These are phyloP conservation scores for Aspergillus glaucus DNA, from an alignment of 2,329 filamentous ascomycete genomes.

Conservation along the genomic window DNA sequence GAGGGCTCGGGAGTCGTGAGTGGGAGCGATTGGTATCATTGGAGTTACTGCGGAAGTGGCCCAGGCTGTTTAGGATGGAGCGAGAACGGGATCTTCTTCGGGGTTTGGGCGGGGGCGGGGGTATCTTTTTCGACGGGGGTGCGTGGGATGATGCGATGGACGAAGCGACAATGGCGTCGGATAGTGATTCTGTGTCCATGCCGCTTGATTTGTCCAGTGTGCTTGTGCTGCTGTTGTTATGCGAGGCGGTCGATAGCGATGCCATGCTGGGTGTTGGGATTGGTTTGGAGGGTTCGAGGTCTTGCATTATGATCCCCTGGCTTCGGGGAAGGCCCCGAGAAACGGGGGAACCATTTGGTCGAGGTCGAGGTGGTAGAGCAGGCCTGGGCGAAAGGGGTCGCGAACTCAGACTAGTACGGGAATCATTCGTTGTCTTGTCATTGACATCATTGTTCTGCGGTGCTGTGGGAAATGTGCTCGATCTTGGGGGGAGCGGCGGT, in stretches of 20 bases:
- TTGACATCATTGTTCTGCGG: background rate
- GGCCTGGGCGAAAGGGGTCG: conserved; percentile 10
- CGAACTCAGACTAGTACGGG: background rate
- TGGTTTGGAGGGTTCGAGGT: conserved; percentile 7
- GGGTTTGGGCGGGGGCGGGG: conserved; percentile 35
- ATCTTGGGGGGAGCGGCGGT: conserved; percentile 1
- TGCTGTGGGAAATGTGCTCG: conserved; percentile 1
- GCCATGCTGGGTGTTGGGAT: conserved; percentile 20
- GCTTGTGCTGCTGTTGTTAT: conserved; percentile 21
- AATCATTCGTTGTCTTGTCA: background rate
- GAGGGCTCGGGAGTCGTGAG: conserved; percentile 30
- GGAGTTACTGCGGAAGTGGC: background rate
- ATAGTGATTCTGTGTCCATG: conserved; percentile 34
- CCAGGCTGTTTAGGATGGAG: conserved; percentile 24
- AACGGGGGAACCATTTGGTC: conserved; percentile 4
- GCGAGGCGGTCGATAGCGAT: conserved; percentile 20
- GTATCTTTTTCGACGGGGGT: conserved; percentile 19
- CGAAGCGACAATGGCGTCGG: conserved; percentile 43
- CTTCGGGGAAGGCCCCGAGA: conserved; percentile 1
- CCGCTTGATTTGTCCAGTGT: conserved; percentile 16
- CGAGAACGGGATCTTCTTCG: conserved; percentile 31
- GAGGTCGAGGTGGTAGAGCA: conserved; percentile 19
- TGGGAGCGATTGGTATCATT: conserved; percentile 17
- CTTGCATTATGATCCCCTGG: conserved; percentile 6
- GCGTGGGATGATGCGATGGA: conserved; percentile 40